These are phyloP conservation scores for Debaryomyces psychrophilus DNA, from an alignment of 1,139 yeast genomes.

Conservation along the genomic window DNA sequence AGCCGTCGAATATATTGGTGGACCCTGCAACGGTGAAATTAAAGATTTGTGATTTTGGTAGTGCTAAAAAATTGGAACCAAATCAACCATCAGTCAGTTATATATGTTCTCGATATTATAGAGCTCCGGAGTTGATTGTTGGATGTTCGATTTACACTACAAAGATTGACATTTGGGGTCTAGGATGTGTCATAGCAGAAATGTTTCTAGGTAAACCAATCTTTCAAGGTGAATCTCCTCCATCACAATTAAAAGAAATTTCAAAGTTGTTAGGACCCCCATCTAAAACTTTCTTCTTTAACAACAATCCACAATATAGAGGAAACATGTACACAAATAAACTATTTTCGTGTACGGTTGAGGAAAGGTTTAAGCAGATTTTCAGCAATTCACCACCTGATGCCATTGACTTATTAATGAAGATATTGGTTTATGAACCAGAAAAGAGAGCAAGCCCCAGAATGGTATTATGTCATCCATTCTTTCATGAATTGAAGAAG, in stretches of 20 bases:
- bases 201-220: constrained; percentile 82
- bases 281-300: constrained; percentile 70
- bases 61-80: constrained; percentile 75
- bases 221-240: constrained; percentile 79
- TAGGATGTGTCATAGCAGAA: constrained; percentile 84
- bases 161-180: constrained; percentile 83
- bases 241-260: constrained; percentile 74
- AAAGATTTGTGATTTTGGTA: constrained; percentile 82
- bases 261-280: constrained; percentile 79
- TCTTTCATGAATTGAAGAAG: constrained; percentile 67
- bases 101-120: constrained; percentile 77
- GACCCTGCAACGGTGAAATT: constrained; percentile 67
- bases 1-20: constrained; percentile 76
- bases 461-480: constrained; percentile 68
- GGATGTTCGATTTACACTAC: constrained; percentile 78
- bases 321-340: constrained; percentile 76
- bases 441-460: constrained; percentile 66
- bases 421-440: constrained; percentile 74
- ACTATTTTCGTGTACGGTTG: constrained; percentile 62
- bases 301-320: constrained; percentile 71
- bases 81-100: constrained; percentile 77
- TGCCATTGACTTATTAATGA: constrained; percentile 71
- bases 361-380: constrained; percentile 66
- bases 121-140: constrained; percentile 82
- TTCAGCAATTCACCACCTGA: constrained; percentile 70